phyloP scores from a whole-genome alignment of 2,329 filamentous ascomycete species.

The Fusarium euwallaceae region DNA sequence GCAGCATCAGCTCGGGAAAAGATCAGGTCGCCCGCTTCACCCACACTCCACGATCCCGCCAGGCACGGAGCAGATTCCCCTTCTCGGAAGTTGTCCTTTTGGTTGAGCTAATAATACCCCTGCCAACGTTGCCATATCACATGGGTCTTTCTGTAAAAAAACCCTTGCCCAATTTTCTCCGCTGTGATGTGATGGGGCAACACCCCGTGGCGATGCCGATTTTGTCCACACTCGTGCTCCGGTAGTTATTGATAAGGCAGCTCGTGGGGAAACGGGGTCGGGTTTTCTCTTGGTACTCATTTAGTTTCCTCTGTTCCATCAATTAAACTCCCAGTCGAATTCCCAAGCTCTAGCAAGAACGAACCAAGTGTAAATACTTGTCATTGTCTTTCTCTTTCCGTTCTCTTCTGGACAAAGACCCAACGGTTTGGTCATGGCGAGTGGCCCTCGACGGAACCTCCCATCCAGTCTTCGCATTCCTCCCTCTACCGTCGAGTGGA shows the following conservation, averaged over 20 bases:
- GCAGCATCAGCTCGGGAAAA: not conserved
- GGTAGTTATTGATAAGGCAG: constrained; percentile 37
- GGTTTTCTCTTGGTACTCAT: constrained; percentile 20
- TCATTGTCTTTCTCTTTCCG: not conserved
- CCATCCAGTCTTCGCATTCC: constrained; percentile 39
- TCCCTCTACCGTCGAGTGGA: constrained; percentile 29
- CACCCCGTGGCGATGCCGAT: constrained; percentile 13
- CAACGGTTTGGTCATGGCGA: constrained; percentile 38
- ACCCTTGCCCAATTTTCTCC: constrained; percentile 8
- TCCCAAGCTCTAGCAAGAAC: not conserved
- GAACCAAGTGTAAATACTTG: not conserved
- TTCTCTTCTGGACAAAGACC: not conserved
- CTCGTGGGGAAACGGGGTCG: not conserved
- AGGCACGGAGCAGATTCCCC: constrained; percentile 32
- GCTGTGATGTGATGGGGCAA: constrained; percentile 10
- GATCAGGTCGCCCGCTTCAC: not conserved
- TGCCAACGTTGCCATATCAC: constrained; percentile 28
- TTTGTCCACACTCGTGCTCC: not conserved
- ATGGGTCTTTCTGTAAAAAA: constrained; percentile 8
- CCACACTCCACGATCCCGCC: constrained; percentile 31
- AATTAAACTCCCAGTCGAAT: not conserved
- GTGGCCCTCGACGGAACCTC: constrained; percentile 39
- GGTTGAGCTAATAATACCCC: constrained; percentile 23
- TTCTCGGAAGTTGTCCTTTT: constrained; percentile 32
- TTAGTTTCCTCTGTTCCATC: not conserved